These are phyloP conservation scores for Leucocoprinus leucothites DNA, from an alignment of 768 basidiomycete species.

Conservation along the genomic window DNA sequence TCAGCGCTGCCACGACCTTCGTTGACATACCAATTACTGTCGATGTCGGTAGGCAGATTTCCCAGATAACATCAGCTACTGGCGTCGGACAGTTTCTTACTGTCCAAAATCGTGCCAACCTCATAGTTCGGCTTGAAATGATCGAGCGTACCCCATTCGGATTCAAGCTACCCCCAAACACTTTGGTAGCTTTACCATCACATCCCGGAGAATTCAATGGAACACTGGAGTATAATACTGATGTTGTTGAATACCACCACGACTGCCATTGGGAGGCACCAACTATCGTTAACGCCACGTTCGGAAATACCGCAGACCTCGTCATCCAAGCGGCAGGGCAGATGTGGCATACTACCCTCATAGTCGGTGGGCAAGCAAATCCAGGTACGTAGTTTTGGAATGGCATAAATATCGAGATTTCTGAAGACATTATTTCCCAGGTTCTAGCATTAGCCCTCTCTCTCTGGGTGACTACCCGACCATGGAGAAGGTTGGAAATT, in stretches of 20 bases:
- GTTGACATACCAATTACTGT: neutral
- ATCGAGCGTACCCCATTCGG: conserved; percentile 8
- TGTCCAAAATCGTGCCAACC: neutral
- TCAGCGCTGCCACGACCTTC: conserved; percentile 9
- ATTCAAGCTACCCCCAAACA: conserved; percentile 1
- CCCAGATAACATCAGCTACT: neutral
- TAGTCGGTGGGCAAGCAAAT: neutral
- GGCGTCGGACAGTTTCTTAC: neutral
- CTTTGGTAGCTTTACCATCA: neutral
- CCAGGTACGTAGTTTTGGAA: neutral
- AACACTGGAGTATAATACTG: conserved; percentile 6
- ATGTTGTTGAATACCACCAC: conserved; percentile 7
- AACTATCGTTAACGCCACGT: neutral
- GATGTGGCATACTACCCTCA: neutral
- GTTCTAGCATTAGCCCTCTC: conserved; percentile 1
- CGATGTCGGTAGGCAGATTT: neutral
- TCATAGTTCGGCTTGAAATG: conserved; percentile 8
- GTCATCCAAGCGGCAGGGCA: neutral
- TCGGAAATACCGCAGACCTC: neutral
- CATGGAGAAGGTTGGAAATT: neutral
- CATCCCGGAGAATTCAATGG: neutral
- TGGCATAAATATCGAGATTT: too few species aligned
- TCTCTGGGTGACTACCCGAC: neutral
- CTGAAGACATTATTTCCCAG: neutral
- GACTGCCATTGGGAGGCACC: conserved; percentile 12